Percentiles rank a stretch among this genome's conserved stretches.
Conservation (phyloP, 257 asterid genomes). For the Perilla frutescens region DNA sequence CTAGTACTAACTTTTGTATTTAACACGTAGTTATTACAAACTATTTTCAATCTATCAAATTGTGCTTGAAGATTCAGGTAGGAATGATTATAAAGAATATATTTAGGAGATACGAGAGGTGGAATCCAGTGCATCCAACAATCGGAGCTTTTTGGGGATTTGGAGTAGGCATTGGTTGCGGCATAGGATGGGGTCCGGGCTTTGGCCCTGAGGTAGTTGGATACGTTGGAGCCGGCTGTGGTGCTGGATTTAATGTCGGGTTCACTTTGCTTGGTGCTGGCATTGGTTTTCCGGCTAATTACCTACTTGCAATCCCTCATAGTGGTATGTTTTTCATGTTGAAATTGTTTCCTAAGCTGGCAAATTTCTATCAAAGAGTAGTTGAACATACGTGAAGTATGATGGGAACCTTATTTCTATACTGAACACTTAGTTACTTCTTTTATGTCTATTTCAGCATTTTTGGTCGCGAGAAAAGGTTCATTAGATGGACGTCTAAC, state of each 20-base stretch:
- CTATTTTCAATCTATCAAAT: neutral
- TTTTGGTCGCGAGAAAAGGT: conserved; percentile 50
- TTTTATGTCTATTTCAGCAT: conserved; percentile 45
- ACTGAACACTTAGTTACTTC: neutral
- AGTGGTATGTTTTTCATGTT: conserved; percentile 49
- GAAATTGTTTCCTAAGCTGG: neutral
- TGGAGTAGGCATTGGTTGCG: conserved; percentile 94
- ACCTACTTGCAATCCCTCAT: conserved; percentile 55
- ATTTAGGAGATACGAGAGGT: conserved; percentile 75
- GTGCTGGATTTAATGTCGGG: conserved; percentile 87
- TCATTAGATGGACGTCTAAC: conserved; percentile 45
- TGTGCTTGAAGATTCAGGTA: conserved; percentile 45
- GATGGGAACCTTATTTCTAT: neutral
- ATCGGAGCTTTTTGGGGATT: conserved; percentile 94
- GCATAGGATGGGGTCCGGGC: conserved; percentile 99
- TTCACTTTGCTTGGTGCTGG: conserved; percentile 80
- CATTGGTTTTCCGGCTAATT: conserved; percentile 86
- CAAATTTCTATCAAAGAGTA: neutral
- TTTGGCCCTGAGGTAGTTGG: conserved; percentile 96
- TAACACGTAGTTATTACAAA: neutral
- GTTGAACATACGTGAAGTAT: conserved; percentile 12
- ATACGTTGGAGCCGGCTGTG: conserved; percentile 97
- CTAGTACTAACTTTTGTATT: conserved; percentile 1
- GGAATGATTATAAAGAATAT: conserved; percentile 82
- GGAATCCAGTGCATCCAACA: conserved; percentile 96